Evolutionary conservation across 164 flowering plant species (phyloP).

Genomic region (Stephania cephalantha): DNA sequence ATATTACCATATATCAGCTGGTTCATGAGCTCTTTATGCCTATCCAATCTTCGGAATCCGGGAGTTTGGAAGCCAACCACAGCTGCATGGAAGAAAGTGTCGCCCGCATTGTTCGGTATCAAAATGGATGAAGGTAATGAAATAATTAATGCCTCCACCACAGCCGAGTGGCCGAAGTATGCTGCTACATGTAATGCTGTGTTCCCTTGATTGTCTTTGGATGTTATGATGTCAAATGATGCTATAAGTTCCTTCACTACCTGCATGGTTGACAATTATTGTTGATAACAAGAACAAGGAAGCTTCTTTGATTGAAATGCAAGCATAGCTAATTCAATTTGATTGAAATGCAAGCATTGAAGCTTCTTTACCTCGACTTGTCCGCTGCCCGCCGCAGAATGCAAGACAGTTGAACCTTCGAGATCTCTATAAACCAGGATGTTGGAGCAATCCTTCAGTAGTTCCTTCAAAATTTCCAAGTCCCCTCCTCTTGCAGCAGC

Average conservation of each 20-base stretch:
- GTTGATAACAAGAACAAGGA: not conserved
- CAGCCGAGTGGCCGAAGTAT: conserved; percentile 59
- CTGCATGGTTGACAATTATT: conserved; percentile 29
- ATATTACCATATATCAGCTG: conserved; percentile 39
- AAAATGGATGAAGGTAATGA: conserved; percentile 39
- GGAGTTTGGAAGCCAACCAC: conserved; percentile 74
- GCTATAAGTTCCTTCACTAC: conserved; percentile 56
- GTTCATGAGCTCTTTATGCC: conserved; percentile 66
- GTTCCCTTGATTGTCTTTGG: conserved; percentile 69
- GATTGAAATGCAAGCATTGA: not conserved
- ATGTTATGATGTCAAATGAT: conserved; percentile 43
- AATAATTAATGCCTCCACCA: conserved; percentile 42
- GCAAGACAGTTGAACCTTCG: conserved; percentile 71
- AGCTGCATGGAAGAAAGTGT: conserved; percentile 82
- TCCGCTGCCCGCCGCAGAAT: conserved; percentile 79
- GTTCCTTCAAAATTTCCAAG: conserved; percentile 60
- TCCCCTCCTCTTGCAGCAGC: conserved; percentile 91
- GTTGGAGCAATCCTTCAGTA: conserved; percentile 44
- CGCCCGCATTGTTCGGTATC: conserved; percentile 53
- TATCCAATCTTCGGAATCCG: conserved; percentile 69
- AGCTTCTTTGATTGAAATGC: not conserved
- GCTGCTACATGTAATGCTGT: conserved; percentile 78
- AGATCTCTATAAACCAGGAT: conserved; percentile 54
- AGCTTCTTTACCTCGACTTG: conserved; percentile 65
- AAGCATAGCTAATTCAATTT: not conserved